phyloP scores from a whole-genome alignment of 2,329 filamentous ascomycete genomes.

The Albifimbria verrucaria region DNA sequence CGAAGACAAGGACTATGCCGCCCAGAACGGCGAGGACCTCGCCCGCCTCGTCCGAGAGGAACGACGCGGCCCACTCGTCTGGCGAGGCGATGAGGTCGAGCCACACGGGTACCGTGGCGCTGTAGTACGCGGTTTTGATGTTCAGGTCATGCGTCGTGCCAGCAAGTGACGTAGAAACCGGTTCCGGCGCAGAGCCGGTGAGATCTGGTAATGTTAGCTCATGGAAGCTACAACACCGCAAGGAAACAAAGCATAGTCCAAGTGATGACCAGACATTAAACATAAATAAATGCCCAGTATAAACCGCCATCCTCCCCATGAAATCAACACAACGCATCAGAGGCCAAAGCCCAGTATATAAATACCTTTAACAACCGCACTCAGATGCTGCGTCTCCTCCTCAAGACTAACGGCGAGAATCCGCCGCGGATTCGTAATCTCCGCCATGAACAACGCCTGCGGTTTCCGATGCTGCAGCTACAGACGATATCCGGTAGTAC shows the following conservation, averaged over 20 bases:
- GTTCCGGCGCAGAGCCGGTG: slow-evolving; percentile 42
- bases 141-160: slow-evolving; percentile 56
- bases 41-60: slow-evolving; percentile 57
- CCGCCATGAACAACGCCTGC: slow-evolving; percentile 14
- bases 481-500: no score
- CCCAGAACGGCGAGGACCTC: slow-evolving; percentile 62
- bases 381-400: slow-evolving; percentile 42
- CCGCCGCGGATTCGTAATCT: slow-evolving; percentile 50
- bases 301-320: no score
- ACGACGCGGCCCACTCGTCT: slow-evolving; percentile 54
- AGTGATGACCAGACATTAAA: no score
- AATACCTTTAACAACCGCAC: slow-evolving; percentile 52
- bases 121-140: slow-evolving; percentile 60
- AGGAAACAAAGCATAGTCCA: no score
- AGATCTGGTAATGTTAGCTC: slow-evolving; percentile 41
- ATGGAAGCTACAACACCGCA: no score
- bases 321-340: no score
- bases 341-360: no score
- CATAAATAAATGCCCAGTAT: no score
- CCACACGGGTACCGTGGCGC: slow-evolving; percentile 60
- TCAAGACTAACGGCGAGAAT: slow-evolving; percentile 56
- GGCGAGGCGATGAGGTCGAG: slow-evolving; percentile 57
- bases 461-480: no score
- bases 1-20: slow-evolving; percentile 47
- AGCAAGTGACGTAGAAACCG: slow-evolving; percentile 43